Conservation (phyloP, 139 green algal genomes). For the Closterium sp. region DNA sequence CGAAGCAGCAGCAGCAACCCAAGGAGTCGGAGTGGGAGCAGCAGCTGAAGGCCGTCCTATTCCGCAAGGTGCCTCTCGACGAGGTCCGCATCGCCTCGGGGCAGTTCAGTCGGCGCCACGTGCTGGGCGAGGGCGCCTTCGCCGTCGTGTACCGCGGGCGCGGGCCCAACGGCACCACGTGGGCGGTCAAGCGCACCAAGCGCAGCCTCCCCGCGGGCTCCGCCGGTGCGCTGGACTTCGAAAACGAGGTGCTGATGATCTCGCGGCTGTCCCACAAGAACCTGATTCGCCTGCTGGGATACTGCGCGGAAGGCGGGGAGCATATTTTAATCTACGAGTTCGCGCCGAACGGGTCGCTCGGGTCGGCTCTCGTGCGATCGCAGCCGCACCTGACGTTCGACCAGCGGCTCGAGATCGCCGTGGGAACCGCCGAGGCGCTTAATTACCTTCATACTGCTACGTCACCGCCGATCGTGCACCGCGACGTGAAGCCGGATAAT, state of each 20-base stretch:
- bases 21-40: not conserved
- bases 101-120: constrained; percentile 16
- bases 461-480: constrained; percentile 22
- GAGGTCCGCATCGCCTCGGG: constrained; percentile 16
- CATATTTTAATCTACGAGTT: constrained; percentile 42
- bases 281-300: constrained; percentile 25
- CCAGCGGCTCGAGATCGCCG: constrained; percentile 25
- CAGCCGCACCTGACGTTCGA: constrained; percentile 11
- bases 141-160: constrained; percentile 20
- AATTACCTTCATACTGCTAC: constrained; percentile 31
- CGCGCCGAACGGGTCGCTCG: constrained; percentile 8
- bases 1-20: not conserved
- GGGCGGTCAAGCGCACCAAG: constrained; percentile 36
- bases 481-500: constrained; percentile 35
- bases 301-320: constrained; percentile 21
- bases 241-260: constrained; percentile 28
- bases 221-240: constrained; percentile 12
- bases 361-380: not conserved
- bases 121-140: constrained; percentile 43
- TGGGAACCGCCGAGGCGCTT: constrained; percentile 24
- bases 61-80: not conserved
- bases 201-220: not conserved
- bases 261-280: constrained; percentile 30
- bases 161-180: constrained; percentile 8
- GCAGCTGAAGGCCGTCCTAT: not conserved